A percentile compares a stretch with the other conserved stretches of the same genome.
Evolutionary conservation across 345 rosid species (phyloP).

Genomic region (Mercurialis annua): DNA sequence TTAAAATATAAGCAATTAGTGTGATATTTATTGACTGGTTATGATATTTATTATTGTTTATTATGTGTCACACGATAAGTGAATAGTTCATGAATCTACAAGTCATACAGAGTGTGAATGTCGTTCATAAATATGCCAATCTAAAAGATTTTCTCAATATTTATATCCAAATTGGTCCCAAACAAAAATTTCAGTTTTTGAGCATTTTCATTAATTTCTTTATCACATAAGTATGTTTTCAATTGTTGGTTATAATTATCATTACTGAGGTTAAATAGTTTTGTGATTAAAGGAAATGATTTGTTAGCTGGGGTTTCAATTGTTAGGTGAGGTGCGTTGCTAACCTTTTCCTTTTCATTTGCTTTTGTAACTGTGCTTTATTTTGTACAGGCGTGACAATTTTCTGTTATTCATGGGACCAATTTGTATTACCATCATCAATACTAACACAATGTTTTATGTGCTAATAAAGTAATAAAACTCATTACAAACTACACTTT

Average conservation of each 20-base stretch:
- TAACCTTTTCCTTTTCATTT: not conserved
- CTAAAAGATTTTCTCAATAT: too few species aligned
- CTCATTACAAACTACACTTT: too few species aligned
- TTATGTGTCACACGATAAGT: too few species aligned
- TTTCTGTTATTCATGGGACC: not conserved
- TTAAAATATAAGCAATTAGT: too few species aligned
- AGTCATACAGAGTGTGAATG: too few species aligned
- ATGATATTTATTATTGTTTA: too few species aligned
- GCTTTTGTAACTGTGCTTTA: not conserved
- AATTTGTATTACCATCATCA: slow-evolving; percentile 9
- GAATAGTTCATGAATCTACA: too few species aligned
- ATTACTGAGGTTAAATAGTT: not conserved
- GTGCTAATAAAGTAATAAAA: too few species aligned
- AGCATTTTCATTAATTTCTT: not conserved
- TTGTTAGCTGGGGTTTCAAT: slow-evolving; percentile 12
- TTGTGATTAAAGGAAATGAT: not conserved
- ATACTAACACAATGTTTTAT: too few species aligned
- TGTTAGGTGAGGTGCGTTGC: slow-evolving; percentile 4
- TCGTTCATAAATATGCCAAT: too few species aligned
- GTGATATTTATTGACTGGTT: too few species aligned
- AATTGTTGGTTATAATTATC: not conserved
- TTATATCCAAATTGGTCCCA: not conserved
- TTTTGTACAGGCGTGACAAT: not conserved
- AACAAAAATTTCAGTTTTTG: not conserved
- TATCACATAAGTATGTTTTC: not conserved